Percentiles rank a stretch among this genome's conserved stretches.
phyloP scores from a whole-genome alignment of 1,139 yeast species.

The Sugiyamaella xylanicola region DNA sequence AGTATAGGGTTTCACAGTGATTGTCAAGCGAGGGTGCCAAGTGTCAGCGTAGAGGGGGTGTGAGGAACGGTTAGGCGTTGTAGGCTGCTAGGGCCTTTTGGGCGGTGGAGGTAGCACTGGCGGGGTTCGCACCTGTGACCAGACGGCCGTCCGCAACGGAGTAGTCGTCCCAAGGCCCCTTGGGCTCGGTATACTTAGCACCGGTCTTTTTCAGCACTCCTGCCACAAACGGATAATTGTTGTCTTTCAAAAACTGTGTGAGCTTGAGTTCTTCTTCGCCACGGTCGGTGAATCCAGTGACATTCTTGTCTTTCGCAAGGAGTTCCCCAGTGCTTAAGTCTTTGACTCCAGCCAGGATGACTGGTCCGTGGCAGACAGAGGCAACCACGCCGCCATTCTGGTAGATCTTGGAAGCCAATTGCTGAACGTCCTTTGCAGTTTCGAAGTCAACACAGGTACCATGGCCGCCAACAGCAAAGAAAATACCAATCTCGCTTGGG shows the following conservation, averaged over 20 bases:
- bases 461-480: constrained; percentile 69
- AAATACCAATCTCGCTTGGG: constrained; percentile 53
- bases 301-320: constrained; percentile 53
- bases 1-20: too few species aligned
- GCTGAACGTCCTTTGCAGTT: constrained; percentile 51
- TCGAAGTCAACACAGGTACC: constrained; percentile 63
- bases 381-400: constrained; percentile 56
- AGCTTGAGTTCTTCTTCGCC: constrained; percentile 54
- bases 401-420: constrained; percentile 51
- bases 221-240: constrained; percentile 37
- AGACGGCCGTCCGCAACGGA: constrained; percentile 56
- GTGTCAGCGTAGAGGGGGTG: too few species aligned
- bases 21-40: too few species aligned
- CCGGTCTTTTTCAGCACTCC: constrained; percentile 35
- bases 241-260: constrained; percentile 42
- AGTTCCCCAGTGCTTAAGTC: constrained; percentile 49
- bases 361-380: constrained; percentile 72
- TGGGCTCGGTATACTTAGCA: constrained; percentile 48
- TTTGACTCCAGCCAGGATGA: constrained; percentile 51
- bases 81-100: constrained; percentile 35
- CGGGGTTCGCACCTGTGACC: constrained; percentile 66
- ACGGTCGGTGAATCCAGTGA: constrained; percentile 62
- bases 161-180: constrained; percentile 56
- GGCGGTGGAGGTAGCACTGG: constrained; percentile 58
- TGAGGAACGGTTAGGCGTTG: neutral